Base-by-base conservation (phyloP, 2,329 filamentous ascomycete genomes). In the Colletotrichum chlorophyti region DNA sequence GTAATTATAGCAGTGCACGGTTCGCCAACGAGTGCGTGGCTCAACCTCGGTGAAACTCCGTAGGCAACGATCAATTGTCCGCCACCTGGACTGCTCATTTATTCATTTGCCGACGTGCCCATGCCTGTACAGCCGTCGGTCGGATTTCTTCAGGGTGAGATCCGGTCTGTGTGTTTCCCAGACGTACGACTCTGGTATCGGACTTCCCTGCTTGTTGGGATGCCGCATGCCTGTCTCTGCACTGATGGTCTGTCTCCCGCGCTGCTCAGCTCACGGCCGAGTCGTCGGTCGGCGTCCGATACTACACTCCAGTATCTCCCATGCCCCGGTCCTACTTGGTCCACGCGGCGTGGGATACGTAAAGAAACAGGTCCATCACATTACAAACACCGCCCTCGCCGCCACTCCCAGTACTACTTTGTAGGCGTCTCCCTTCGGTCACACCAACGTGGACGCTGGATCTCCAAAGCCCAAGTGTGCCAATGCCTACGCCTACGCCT, bases 41-140 rank as follows among this genome's bases (percentile, higher is more conserved):
- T 42, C 8, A 38, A 52, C 49, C 37, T 59, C 57, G 57, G 57
- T 34, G 31, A 38, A 34, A 49, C 50, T 55, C 57, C 57, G 51
- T 31, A n/a, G n/a, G n/a, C n/a, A n/a, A n/a, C n/a, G n/a, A n/a
- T n/a, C n/a, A 10, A 21, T 29, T 26, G 23, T 23, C 41, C 42
- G 54, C 42, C 49, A 54, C 48, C 48, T 43, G 27, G n/a, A n/a
- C n/a, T n/a, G n/a, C n/a, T n/a, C n/a, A n/a, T n/a, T n/a, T n/a
- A n/a, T n/a, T n/a, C n/a, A n/a, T n/a, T n/a, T n/a, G n/a, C n/a
- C n/a, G n/a, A n/a, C 23, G 14, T 42, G 54, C 34, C 41, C 29
- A 42, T 11, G 21, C 19, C 32, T 23, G 17, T 34, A 37, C n/a
- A n/a, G n/a, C n/a, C n/a, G n/a, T n/a, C n/a, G n/a, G n/a, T n/a